These are phyloP conservation scores for Colletotrichum sp. DNA, from an alignment of 2,329 filamentous ascomycete genomes.

Conservation along the genomic window DNA sequence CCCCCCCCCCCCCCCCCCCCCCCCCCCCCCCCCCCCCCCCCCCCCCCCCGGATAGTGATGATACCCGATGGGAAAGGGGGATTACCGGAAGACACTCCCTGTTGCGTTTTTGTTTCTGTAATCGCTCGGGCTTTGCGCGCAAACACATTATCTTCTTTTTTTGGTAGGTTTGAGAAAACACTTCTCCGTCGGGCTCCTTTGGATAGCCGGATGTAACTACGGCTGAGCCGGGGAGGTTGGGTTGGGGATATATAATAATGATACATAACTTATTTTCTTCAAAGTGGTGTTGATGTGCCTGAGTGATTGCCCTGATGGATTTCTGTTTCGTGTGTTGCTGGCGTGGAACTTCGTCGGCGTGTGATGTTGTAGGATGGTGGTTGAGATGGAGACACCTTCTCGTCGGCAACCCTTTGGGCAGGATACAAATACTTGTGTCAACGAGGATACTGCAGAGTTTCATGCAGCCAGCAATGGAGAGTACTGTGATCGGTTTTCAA, in stretches of 20 bases:
- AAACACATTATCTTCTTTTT: neutral
- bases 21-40: no score
- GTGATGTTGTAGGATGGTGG: no score
- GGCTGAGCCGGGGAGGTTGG: neutral
- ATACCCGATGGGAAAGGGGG: conserved; percentile 2
- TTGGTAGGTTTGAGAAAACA: neutral
- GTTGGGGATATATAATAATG: neutral
- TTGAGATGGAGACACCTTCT: no score
- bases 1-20: no score
- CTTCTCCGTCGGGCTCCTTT: neutral
- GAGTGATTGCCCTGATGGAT: accelerated
- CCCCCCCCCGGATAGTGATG: no score
- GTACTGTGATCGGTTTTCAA: no score
- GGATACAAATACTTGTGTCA: no score
- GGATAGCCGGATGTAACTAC: neutral
- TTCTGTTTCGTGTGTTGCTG: accelerated
- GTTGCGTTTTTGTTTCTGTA: neutral
- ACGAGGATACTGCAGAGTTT: no score
- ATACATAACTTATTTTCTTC: neutral
- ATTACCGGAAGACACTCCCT: neutral
- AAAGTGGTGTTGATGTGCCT: neutral
- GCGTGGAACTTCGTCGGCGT: accelerated
- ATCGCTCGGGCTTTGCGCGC: neutral
- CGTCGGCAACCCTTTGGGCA: no score
- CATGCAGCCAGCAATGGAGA: no score